Base-by-base conservation (phyloP, 108 stramenopile species). In the Epithemia pelagica region DNA sequence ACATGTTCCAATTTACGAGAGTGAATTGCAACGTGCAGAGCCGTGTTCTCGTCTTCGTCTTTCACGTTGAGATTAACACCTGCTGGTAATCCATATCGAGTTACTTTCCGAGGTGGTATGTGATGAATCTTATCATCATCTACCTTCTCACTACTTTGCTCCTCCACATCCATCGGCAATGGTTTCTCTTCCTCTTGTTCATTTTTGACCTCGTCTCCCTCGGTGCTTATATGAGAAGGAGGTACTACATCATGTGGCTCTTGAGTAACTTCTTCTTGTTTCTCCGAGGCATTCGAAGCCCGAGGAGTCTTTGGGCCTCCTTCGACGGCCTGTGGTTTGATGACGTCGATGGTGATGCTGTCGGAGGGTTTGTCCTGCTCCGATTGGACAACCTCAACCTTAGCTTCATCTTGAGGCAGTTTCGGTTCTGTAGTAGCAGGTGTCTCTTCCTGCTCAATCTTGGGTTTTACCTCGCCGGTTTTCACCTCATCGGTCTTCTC, bases 11-110 rank as follows among this genome's bases (percentile, higher is more conserved):
- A 68, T 61, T 92, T 92, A 25, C 89, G 62, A 27, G 80, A 69
- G 59, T 83, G 90, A 56, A 95, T 87, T 20, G 94, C 94, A 31
- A 95, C 70, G 68, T 95, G 94, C 20, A 95, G 74, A 1, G 94
- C 86, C 18, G 94, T 95, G 70, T 92, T 95, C 68, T 90, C 94
- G 70, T 92, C 91, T 51, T 73, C 82, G 52, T 95, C 94, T 3
- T 91, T 78, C 59, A 89, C 89, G 66, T 94, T 90, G 10, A 94
- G 63, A 64, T 94, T 82, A 1, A 66, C 24, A 18, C 56, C 56
- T 18, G 5, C 22, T 23, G 56, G 56, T 8, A 58, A 23, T 27
- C 7, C 26, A n/a, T 58, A 58, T 7, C 56, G 56, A 27, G 21
- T 27, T 58, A 18, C 56, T 27, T 23, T 58, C 21, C 26, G 22